Evolutionary conservation across 2,329 filamentous ascomycete species (phyloP), one percentile per base, ranked within the genome.

Genomic region (Colletotrichum lupini): DNA sequence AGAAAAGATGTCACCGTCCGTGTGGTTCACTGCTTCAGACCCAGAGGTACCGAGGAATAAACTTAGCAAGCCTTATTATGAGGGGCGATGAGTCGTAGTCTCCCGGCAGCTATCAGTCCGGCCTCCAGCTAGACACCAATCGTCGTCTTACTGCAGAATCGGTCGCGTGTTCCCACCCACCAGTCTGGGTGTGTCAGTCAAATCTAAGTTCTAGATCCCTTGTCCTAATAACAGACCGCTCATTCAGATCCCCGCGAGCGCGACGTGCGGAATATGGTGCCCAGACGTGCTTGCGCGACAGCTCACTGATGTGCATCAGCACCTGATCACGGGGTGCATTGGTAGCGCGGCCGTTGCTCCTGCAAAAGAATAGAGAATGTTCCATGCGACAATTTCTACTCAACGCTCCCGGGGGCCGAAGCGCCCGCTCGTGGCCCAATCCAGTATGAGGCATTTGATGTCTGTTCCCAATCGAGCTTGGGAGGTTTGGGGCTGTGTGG

Each of bases 381-480:
- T 49, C 42, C 8, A 49, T 49, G 60, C 24, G 35, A 37, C 26
- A 28, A 26, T 32, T 14, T 16, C 14, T 30, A 30, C n/a, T 64
- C n/a, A 3, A 46, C 16, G 7, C 7, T 12, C 22, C 11, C 32
- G n/a, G 14, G 16, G 12, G n/a, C 30, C 57, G 57, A 32, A 9
- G 37, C 59, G 59, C 32, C 52, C 30, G 14, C 32, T 14, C 24
- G 16, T 16, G 24, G 53, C n/a, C 14, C 11, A 16, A 24, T 16
- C 22, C 24, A n/a, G 32, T 65, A 46, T 65, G 60, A 66, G 67
- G 56, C 28, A 66, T 73, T 70, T 66, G 67, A 46, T 59, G 42
- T 49, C 30, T 30, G 35, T 52, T 32, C 28, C 52, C 11, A 30
- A 58, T 35, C n/a, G 52, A 30, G n/a, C 6, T 24, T 49, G 22